Evolutionary conservation across 2,329 filamentous ascomycete genomes (phyloP), one percentile per base, ranked within the genome.

Genomic region (Raffaelea albimanens): DNA sequence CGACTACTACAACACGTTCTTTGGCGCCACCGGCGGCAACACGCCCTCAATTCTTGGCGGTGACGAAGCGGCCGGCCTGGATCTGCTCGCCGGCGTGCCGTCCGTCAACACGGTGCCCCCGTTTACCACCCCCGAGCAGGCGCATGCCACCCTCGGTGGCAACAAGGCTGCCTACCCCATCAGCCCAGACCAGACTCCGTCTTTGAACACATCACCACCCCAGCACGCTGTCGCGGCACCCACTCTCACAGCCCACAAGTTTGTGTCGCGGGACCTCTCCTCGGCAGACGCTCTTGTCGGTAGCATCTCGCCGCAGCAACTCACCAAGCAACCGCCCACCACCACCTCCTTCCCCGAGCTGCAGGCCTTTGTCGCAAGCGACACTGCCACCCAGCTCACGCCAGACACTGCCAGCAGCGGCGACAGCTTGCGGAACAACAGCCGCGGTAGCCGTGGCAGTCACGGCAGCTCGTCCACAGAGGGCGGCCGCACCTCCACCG

Each of bases 181-280:
- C 54, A 79, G 73, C 51, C 75, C 75, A 22, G 68, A 72, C 44
- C 69, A 69, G 50, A 76, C 72, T 16, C 69, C 71, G 19, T 71
- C 72, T 10, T 59, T 74, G 10, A 64, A 71, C 51, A 65, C 67
- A n/a, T 60, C 63, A 2, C 71, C 72, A 3, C 69, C 70, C 3
- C 59, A 58, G 25, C 62, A 56, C 53, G 19, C 63, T 59, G 43
- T 57, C 21, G 41, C 36, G 5, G 18, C 34, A n/a, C 22, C 21
- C 11, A 3, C 22, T 5, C 4, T 25, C 22, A 14, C 21, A 14
- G 38, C 18, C 16, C 45, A 39, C 11, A 34, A 44, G 18, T 5
- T 34, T n/a, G 23, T 33, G 3, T 21, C 45, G n/a, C 40, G 43
- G 2, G 23, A 47, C 31, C 21, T 51, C 46, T 53, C 49, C 34